phyloP scores from a whole-genome alignment of 768 basidiomycete species.

The Hebeloma cylindrosporum region DNA sequence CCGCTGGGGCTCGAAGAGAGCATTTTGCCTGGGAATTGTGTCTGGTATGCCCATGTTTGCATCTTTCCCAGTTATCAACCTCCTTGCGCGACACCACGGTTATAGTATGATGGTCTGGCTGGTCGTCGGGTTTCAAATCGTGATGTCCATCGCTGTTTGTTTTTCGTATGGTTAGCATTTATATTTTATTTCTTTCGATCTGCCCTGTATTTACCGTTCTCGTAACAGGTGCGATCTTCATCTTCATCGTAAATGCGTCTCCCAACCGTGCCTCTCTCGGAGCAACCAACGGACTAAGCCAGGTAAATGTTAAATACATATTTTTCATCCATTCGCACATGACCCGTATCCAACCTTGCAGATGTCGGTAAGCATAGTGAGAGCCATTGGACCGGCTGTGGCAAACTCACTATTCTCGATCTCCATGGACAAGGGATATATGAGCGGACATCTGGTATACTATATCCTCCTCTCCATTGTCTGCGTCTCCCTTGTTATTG shows the following conservation, averaged over 20 bases:
- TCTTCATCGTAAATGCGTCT: conserved; percentile 64
- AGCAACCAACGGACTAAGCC: conserved; percentile 68
- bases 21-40: conserved; percentile 53
- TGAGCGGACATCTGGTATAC: conserved; percentile 62
- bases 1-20: conserved; percentile 60
- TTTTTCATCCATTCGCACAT: conserved; percentile 4
- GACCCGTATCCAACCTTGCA: conserved; percentile 7
- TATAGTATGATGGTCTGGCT: conserved; percentile 49
- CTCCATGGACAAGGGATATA: conserved; percentile 51
- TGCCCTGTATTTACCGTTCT: too few relatives aligned
- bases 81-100: conserved; percentile 51
- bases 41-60: conserved; percentile 52
- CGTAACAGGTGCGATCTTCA: conserved; percentile 57
- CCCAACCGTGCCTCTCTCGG: conserved; percentile 69
- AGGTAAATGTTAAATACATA: conserved; percentile 35
- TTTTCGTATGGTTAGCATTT: conserved; percentile 54
- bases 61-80: conserved; percentile 61
- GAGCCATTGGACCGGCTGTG: conserved; percentile 54
- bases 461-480: conserved; percentile 34
- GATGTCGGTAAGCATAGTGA: conserved; percentile 39
- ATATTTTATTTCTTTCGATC: neutral
- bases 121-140: conserved; percentile 49
- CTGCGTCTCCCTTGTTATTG: conserved; percentile 30
- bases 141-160: conserved; percentile 46
- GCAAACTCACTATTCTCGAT: conserved; percentile 69